These are phyloP conservation scores for Aspergillus aculeatus DNA, from an alignment of 2,329 filamentous ascomycete genomes.

Conservation along the genomic window DNA sequence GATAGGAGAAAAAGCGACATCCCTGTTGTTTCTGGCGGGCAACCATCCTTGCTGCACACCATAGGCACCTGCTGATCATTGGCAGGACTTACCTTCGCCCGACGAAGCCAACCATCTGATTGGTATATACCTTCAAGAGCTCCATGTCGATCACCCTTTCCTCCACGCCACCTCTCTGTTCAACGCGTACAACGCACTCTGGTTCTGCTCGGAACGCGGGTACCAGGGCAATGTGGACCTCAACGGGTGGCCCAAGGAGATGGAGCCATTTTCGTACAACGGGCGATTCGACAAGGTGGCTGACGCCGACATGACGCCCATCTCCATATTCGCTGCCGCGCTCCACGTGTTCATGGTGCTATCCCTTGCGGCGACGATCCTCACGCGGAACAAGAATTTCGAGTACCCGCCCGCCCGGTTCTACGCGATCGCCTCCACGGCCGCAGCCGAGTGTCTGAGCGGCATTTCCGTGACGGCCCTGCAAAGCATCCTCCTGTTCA, in stretches of 20 bases:
- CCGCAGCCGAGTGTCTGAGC: slow-evolving; percentile 34
- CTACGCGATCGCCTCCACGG: slow-evolving; percentile 32
- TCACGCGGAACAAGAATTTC: slow-evolving; percentile 35
- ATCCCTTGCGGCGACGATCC: slow-evolving; percentile 35
- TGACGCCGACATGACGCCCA: slow-evolving; percentile 10
- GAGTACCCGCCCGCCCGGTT: slow-evolving; percentile 37
- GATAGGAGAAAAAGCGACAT: no score
- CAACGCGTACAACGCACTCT: slow-evolving; percentile 26
- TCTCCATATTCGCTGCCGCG: slow-evolving; percentile 18
- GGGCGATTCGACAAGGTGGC: slow-evolving; percentile 18
- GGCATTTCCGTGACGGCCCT: slow-evolving; percentile 34
- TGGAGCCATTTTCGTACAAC: slow-evolving; percentile 28
- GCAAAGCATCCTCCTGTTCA: slow-evolving; percentile 33
- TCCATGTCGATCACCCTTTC: slow-evolving; percentile 34
- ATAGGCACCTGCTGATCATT: neutral
- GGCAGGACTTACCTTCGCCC: slow-evolving; percentile 24
- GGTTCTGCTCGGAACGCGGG: slow-evolving; percentile 20
- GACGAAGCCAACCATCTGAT: slow-evolving; percentile 26
- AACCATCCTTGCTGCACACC: neutral
- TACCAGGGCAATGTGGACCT: slow-evolving; percentile 16
- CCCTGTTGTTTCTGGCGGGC: no score
- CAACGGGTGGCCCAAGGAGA: slow-evolving; percentile 26
- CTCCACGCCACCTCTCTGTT: slow-evolving; percentile 28
- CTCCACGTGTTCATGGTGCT: slow-evolving; percentile 40
- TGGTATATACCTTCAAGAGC: slow-evolving; percentile 27